Evolutionary conservation across 169 alveolate genomes (phyloP), one percentile per base, ranked within the genome.

Genomic region (Cryptosporidium canis): DNA sequence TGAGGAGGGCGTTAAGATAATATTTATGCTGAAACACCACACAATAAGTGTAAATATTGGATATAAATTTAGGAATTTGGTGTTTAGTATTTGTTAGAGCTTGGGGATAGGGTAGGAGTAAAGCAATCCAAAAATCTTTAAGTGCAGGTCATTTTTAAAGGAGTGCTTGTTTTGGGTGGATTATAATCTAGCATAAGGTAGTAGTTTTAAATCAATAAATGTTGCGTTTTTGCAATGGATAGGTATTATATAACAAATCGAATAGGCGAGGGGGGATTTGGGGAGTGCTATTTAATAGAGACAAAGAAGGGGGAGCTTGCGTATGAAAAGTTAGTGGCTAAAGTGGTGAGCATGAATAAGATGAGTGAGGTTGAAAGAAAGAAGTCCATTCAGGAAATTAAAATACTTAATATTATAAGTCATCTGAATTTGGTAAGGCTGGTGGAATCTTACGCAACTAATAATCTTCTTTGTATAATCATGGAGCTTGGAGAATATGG

Each of bases 351-450:
- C 29, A 67, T 90, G 58, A 84, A 61, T 67, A 48, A 71, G 21
- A 91, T 77, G 83, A 85, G 45, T 55, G 67, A 91, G 56, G 18
- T 85, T 66, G 84, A 66, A 48, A 91, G 83, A 33, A 83, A 83
- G 18, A 83, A 65, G 39, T 45, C 84, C 8, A 85, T 90, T 43
- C 83, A 85, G 12, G 85, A 56, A 27, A 61, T 84, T 53, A 91
- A 83, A 63, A 77, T 77, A 77, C 66, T 77, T 3, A 63, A 61
- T 24, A 44, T 77, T 41, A 39, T 77, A 0, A 24, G 58, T 11
- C 87, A 77, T 55, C 1, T 14, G 16, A 77, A 77, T 77, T 21
- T 77, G 51, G 47, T 77, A 27, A 61, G 27, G 24, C 18, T 61
- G 27, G 58, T 77, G 3, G 87, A 77, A 31, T 77, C 71, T 39